Percentiles rank a stretch among this genome's conserved stretches.
Evolutionary conservation across 768 basidiomycete species (phyloP).

Genomic region (Mycena belliarum): DNA sequence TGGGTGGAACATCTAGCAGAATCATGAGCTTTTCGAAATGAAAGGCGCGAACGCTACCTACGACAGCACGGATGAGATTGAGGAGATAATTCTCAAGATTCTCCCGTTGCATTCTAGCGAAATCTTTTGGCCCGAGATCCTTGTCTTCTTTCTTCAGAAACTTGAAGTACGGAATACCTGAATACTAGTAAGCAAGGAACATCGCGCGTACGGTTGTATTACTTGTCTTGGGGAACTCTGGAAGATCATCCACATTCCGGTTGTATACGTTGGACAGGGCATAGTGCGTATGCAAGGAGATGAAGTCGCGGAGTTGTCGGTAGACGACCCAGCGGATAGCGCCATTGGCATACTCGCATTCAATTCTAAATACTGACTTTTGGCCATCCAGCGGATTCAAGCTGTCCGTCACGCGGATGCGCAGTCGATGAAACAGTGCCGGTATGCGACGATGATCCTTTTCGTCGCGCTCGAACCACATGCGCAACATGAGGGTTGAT

Average conservation of each 20-base stretch:
- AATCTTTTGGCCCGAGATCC: constrained; percentile 66
- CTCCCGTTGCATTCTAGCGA: constrained; percentile 80
- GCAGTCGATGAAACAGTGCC: constrained; percentile 73
- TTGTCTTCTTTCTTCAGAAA: constrained; percentile 68
- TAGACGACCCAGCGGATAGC: constrained; percentile 94
- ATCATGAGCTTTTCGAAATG: background rate
- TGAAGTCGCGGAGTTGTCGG: constrained; percentile 88
- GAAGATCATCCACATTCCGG: constrained; percentile 72
- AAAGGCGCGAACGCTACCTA: constrained; percentile 39
- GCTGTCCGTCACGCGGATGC: constrained; percentile 85
- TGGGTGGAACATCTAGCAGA: constrained; percentile 88
- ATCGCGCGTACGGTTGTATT: constrained; percentile 20
- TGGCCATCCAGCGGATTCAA: constrained; percentile 75
- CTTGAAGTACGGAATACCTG: constrained; percentile 90
- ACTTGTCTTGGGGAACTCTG: constrained; percentile 91
- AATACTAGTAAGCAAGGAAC: constrained; percentile 1
- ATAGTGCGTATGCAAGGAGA: constrained; percentile 89
- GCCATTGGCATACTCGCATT: constrained; percentile 96
- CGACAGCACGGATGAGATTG: constrained; percentile 85
- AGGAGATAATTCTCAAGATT: constrained; percentile 87
- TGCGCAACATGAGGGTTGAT: constrained; percentile 71
- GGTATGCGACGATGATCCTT: constrained; percentile 81
- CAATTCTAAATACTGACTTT: constrained; percentile 85
- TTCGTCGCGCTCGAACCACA: constrained; percentile 90
- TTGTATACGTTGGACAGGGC: constrained; percentile 80